Percentiles rank a stretch among this genome's conserved stretches.
These are phyloP conservation scores for Piper betle DNA, from an alignment of 164 flowering plant species.

Conservation along the genomic window DNA sequence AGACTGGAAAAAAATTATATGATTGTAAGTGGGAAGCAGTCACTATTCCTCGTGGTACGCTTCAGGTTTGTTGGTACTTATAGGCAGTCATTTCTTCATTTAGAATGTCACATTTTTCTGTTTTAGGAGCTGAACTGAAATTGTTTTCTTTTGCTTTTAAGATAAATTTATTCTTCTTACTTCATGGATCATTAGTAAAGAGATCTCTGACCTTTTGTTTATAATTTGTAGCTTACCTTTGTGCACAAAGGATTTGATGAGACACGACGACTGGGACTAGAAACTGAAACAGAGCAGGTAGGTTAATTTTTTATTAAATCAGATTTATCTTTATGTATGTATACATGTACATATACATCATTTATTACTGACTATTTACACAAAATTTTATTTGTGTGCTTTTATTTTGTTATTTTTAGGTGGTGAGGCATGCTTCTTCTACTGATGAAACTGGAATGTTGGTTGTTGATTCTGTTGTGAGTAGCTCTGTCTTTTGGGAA, in stretches of 20 bases:
- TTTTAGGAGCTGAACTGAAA: neutral
- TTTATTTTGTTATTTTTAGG: slow-evolving; percentile 24
- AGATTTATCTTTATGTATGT: neutral
- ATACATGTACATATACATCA: neutral
- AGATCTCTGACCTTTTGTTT: neutral
- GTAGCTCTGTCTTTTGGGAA: slow-evolving; percentile 8
- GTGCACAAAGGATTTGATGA: slow-evolving; percentile 96
- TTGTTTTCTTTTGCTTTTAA: neutral
- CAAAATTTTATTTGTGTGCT: neutral
- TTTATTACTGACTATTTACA: neutral
- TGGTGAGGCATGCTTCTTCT: slow-evolving; percentile 81
- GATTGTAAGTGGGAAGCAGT: slow-evolving; percentile 53
- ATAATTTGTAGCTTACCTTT: slow-evolving; percentile 47
- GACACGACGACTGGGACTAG: slow-evolving; percentile 87
- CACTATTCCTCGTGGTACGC: slow-evolving; percentile 90
- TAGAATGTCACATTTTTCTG: neutral
- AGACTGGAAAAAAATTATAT: slow-evolving; percentile 41
- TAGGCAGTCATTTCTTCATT: slow-evolving; percentile 2
- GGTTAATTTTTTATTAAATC: neutral
- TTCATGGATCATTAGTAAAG: too few relatives aligned
- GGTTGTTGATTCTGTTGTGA: slow-evolving; percentile 91
- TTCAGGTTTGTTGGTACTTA: slow-evolving; percentile 69
- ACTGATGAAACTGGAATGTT: slow-evolving; percentile 91
- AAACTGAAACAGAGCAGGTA: slow-evolving; percentile 83
- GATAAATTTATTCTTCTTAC: neutral